A percentile compares a stretch with the other conserved stretches of the same genome.
Evolutionary conservation across 2,329 filamentous ascomycete genomes (phyloP).

Genomic region (Gaeumannomyces sp.): DNA sequence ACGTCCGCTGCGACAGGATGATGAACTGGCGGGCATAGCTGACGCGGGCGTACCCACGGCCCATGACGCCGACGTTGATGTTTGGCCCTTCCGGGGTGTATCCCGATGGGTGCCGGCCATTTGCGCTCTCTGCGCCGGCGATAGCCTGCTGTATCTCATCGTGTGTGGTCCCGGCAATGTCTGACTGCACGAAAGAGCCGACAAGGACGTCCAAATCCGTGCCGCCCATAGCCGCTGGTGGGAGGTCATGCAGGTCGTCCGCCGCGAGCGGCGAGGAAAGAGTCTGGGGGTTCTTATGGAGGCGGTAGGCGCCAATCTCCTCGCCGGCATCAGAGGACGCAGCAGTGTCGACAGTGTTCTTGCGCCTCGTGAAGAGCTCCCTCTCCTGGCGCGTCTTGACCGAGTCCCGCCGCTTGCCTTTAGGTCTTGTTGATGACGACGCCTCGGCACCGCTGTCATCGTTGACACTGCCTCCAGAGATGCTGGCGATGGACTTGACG

Average conservation of each 20-base stretch:
- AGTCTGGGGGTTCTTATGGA: constrained; percentile 38
- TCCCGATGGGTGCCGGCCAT: constrained; percentile 55
- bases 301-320: constrained; percentile 43
- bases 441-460: constrained; percentile 59
- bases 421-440: constrained; percentile 57
- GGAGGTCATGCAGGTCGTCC: constrained; percentile 64
- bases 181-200: constrained; percentile 66
- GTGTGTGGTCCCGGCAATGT: constrained; percentile 66
- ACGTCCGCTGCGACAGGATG: constrained; percentile 85
- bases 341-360: constrained; percentile 56
- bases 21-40: constrained; percentile 76
- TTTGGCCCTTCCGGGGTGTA: constrained; percentile 34
- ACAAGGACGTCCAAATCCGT: constrained; percentile 82
- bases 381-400: constrained; percentile 81
- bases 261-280: constrained; percentile 49
- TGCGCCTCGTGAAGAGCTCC: constrained; percentile 82
- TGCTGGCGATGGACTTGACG: constrained; percentile 84
- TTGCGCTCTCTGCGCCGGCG: constrained; percentile 56
- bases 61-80: constrained; percentile 51
- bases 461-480: constrained; percentile 68
- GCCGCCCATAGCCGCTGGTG: constrained; percentile 51
- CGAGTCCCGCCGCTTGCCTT: constrained; percentile 68
- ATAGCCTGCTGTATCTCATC: constrained; percentile 75
- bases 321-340: constrained; percentile 53
- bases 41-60: constrained; percentile 77